A percentile compares a stretch with the other conserved stretches of the same genome.
Evolutionary conservation across 805 yeast species (phyloP).

Genomic region (Myxozyma lipomycoides): DNA sequence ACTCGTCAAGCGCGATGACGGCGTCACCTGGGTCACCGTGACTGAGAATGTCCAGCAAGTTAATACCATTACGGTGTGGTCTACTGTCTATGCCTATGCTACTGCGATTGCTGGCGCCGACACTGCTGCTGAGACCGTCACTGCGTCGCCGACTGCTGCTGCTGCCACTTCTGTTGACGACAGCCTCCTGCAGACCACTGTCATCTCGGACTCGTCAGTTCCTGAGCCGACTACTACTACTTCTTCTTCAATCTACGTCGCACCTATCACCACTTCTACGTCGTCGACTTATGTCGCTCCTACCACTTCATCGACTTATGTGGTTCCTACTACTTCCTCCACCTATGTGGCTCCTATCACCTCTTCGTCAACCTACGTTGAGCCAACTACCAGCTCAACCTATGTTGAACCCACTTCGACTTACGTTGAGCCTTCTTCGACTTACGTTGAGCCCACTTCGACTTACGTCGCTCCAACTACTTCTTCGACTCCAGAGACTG

Average conservation of each 20-base stretch:
- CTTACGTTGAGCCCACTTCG: conserved; percentile 2
- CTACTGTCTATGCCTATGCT: conserved; percentile 19
- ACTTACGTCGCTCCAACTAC: conserved; percentile 17
- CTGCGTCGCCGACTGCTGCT: not conserved
- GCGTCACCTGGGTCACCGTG: conserved; percentile 21
- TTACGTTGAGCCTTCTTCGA: not conserved
- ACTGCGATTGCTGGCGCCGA: conserved; percentile 1
- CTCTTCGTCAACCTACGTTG: conserved; percentile 12
- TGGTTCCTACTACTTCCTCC: conserved; percentile 2
- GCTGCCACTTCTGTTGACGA: not conserved
- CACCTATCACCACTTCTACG: conserved; percentile 8
- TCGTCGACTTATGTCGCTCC: conserved; percentile 13
- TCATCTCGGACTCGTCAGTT: not conserved
- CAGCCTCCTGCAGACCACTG: no score
- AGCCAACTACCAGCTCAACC: conserved; percentile 12
- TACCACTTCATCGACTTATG: conserved; percentile 9
- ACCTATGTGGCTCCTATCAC: conserved; percentile 4
- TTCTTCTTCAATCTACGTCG: conserved; percentile 2
- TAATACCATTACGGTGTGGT: conserved; percentile 17
- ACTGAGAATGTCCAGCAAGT: conserved; percentile 11
- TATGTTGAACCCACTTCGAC: not conserved
- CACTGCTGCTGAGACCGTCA: conserved; percentile 1
- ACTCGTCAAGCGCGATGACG: conserved; percentile 17
- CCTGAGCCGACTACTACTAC: conserved; percentile 1
- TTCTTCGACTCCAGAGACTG: conserved; percentile 8